Percentiles rank a stretch among this genome's conserved stretches.
phyloP scores from a whole-genome alignment of 139 green algal species.

The Haematococcus sp. region DNA sequence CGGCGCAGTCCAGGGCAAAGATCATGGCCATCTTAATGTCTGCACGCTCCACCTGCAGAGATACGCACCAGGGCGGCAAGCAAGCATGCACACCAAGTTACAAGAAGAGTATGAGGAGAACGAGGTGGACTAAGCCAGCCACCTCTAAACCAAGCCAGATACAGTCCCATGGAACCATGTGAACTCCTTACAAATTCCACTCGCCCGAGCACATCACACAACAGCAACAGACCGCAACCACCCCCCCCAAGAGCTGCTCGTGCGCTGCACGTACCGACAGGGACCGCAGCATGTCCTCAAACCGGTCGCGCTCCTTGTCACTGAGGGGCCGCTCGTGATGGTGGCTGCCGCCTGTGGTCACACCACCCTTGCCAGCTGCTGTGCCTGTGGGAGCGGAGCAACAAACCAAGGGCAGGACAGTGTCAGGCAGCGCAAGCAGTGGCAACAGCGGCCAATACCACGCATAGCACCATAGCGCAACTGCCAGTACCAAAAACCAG shows the following conservation, averaged over 20 bases:
- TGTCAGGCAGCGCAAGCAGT: neutral
- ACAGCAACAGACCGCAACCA: too few relatives aligned
- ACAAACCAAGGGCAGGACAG: too few relatives aligned
- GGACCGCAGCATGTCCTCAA: constrained; percentile 84
- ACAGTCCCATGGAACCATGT: too few relatives aligned
- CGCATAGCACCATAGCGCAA: too few relatives aligned
- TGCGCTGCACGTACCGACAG: constrained; percentile 54
- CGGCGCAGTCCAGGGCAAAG: constrained; percentile 89
- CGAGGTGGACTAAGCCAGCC: too few relatives aligned
- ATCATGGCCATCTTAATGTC: constrained; percentile 79
- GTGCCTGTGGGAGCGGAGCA: constrained; percentile 4
- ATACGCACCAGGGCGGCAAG: neutral
- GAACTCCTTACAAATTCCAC: too few relatives aligned
- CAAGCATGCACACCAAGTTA: neutral
- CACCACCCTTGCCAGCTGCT: constrained; percentile 17
- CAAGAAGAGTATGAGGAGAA: too few relatives aligned
- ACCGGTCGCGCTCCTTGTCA: constrained; percentile 71
- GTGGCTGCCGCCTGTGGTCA: constrained; percentile 5
- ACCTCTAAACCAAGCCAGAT: too few relatives aligned
- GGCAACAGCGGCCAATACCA: neutral
- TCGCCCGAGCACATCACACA: too few relatives aligned
- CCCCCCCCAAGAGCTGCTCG: too few relatives aligned
- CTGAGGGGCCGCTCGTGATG: constrained; percentile 39
- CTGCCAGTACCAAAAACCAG: too few relatives aligned
- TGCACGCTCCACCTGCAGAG: constrained; percentile 39